These are phyloP conservation scores for Naganishia kalamii DNA, from an alignment of 768 basidiomycete genomes.

Conservation along the genomic window DNA sequence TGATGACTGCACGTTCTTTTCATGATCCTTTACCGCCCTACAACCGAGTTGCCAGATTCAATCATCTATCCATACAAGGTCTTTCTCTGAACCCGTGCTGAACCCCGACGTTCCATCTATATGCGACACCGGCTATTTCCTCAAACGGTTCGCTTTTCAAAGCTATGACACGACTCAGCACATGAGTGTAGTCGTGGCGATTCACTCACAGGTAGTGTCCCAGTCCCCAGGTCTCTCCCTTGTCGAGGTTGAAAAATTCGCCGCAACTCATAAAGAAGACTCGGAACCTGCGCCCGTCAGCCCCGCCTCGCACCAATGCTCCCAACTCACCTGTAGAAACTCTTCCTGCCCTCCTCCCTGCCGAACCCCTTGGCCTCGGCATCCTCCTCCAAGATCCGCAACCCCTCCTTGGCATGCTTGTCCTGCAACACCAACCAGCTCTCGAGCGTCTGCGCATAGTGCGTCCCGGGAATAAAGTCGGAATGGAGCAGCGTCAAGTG, in stretches of 20 bases:
- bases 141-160: not conserved
- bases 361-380: slow-evolving; percentile 52
- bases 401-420: slow-evolving; percentile 52
- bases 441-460: slow-evolving; percentile 62
- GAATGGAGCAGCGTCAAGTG: slow-evolving; percentile 58
- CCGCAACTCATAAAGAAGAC: slow-evolving; percentile 69
- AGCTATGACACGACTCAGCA: not conserved
- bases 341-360: slow-evolving; percentile 55
- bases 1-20: too few relatives aligned
- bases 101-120: too few relatives aligned
- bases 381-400: slow-evolving; percentile 53
- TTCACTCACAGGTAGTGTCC: slow-evolving; percentile 29
- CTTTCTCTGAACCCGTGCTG: too few relatives aligned
- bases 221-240: slow-evolving; percentile 58
- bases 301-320: not conserved
- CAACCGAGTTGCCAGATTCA: too few relatives aligned
- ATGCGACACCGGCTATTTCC: too few relatives aligned
- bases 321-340: slow-evolving; percentile 53
- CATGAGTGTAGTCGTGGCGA: not conserved
- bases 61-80: too few relatives aligned
- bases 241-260: slow-evolving; percentile 60
- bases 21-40: too few relatives aligned
- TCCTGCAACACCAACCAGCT: slow-evolving; percentile 63
- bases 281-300: slow-evolving; percentile 53
- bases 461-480: slow-evolving; percentile 60